phyloP scores from a whole-genome alignment of 192 early-diverging fungal species.

The Rhizoclosmatium globosum region DNA sequence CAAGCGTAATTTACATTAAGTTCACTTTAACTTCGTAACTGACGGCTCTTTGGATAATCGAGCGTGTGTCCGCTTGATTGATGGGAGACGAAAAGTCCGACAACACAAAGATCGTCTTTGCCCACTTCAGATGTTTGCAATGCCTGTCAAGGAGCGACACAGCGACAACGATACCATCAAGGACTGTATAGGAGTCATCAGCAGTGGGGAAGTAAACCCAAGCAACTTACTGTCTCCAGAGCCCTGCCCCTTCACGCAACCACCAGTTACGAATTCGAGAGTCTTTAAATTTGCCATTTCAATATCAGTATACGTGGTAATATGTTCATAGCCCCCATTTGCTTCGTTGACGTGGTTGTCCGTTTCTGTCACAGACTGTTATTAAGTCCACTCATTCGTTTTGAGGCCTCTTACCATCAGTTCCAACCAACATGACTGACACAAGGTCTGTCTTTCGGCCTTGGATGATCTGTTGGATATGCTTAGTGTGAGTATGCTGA shows the following conservation, averaged over 20 bases:
- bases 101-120: slow-evolving; percentile 72
- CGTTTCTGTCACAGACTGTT: background rate
- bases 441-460: slow-evolving; percentile 74
- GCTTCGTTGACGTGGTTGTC: slow-evolving; percentile 45
- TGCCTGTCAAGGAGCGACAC: slow-evolving; percentile 60
- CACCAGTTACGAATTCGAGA: slow-evolving; percentile 56
- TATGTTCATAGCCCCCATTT: slow-evolving; percentile 56
- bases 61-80: slow-evolving; percentile 51
- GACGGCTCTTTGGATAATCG: slow-evolving; percentile 40
- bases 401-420: slow-evolving; percentile 50
- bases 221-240: slow-evolving; percentile 63
- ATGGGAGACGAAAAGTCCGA: slow-evolving; percentile 66
- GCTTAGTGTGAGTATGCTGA: slow-evolving; percentile 5
- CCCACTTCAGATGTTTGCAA: slow-evolving; percentile 69
- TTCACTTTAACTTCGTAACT: slow-evolving; percentile 40
- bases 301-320: slow-evolving; percentile 41
- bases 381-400: too few relatives aligned
- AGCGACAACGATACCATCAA: slow-evolving; percentile 71
- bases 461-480: slow-evolving; percentile 61
- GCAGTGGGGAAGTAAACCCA: slow-evolving; percentile 15
- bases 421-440: slow-evolving; percentile 64
- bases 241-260: slow-evolving; percentile 48
- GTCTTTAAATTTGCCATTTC: slow-evolving; percentile 56
- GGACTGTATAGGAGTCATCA: slow-evolving; percentile 50
- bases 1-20: slow-evolving; percentile 59